Conservation (phyloP, 345 rosid genomes). For the Melaleuca quinquenervia region DNA sequence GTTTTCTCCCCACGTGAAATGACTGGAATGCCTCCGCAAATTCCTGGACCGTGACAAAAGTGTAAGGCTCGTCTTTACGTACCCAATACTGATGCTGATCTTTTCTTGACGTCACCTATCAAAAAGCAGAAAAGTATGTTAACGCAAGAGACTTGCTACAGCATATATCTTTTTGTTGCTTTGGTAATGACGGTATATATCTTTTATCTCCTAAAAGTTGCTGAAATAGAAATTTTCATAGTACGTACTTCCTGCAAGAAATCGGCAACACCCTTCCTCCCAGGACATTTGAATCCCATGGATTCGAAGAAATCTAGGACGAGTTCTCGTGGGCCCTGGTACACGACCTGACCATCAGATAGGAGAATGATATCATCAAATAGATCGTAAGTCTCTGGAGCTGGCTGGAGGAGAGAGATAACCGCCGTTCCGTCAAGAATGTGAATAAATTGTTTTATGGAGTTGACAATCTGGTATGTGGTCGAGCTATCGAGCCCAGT, state of each 20-base stretch:
- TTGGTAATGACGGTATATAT: too few species aligned
- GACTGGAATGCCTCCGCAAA: conserved; percentile 47
- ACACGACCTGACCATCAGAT: conserved; percentile 55
- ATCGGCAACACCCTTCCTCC: conserved; percentile 69
- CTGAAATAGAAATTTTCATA: background rate
- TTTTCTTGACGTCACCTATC: conserved; percentile 62
- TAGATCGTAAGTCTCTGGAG: conserved; percentile 66
- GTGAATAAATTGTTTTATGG: conserved; percentile 41
- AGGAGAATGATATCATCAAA: conserved; percentile 66
- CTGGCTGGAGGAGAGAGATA: conserved; percentile 78
- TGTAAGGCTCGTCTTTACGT: conserved; percentile 30
- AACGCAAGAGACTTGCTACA: background rate
- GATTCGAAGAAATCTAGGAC: conserved; percentile 43
- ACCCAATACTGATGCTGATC: conserved; percentile 71
- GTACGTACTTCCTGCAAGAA: conserved; percentile 67
- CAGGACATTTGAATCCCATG: conserved; percentile 68
- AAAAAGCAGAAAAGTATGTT: background rate
- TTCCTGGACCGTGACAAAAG: conserved; percentile 29
- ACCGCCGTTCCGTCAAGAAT: conserved; percentile 48
- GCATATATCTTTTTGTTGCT: background rate
- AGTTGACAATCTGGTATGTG: conserved; percentile 53
- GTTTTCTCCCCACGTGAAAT: conserved; percentile 21
- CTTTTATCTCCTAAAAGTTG: background rate
- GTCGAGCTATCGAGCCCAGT: conserved; percentile 81
- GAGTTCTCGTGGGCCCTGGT: conserved; percentile 59